Evolutionary conservation across 139 green algal genomes (phyloP), one percentile per base, ranked within the genome.

Genomic region (Spirogloea muscicola): DNA sequence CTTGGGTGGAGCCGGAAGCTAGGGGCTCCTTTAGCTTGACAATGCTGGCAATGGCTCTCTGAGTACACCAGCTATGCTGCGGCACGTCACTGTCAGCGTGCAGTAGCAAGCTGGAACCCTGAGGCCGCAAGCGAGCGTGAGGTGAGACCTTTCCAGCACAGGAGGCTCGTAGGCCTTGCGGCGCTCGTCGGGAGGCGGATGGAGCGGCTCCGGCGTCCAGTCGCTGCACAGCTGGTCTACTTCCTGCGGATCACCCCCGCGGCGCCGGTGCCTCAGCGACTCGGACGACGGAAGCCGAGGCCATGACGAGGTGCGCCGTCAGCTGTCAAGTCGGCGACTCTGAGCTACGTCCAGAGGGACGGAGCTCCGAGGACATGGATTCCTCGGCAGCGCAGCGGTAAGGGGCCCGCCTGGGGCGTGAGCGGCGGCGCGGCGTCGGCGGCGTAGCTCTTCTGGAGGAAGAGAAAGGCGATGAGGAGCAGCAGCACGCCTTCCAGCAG

Each of bases 361-460:
- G 55, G 31, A 16, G 10, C 55, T 16, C 55, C 13, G 29, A 38
- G 42, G 29, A 37, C 6, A n/a, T n/a, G n/a, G n/a, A n/a, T n/a
- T n/a, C n/a, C n/a, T n/a, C n/a, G n/a, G 72, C 72, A 44, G 74
- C 49, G 27, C n/a, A n/a, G n/a, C n/a, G n/a, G n/a, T n/a, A 82
- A 42, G 36, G 65, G 52, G 4, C 66, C 13, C 25, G 66, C n/a
- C 18, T 77, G 29, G 25, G 74, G 74, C 27, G 72, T 72, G n/a
- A n/a, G n/a, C n/a, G n/a, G n/a, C n/a, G n/a, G 13, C 55, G 43
- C 43, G 16, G 13, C 43, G 43, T 51, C 43, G 16, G 43, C 43
- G 13, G 10, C 43, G 60, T 82, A 82, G 39, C 75, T 82, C 58
- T 80, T 80, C 34, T 76, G 68, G 33, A 74, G n/a, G 18, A 82